These are phyloP conservation scores for Ogataea saltuana DNA, from an alignment of 805 yeast species.

Conservation along the genomic window DNA sequence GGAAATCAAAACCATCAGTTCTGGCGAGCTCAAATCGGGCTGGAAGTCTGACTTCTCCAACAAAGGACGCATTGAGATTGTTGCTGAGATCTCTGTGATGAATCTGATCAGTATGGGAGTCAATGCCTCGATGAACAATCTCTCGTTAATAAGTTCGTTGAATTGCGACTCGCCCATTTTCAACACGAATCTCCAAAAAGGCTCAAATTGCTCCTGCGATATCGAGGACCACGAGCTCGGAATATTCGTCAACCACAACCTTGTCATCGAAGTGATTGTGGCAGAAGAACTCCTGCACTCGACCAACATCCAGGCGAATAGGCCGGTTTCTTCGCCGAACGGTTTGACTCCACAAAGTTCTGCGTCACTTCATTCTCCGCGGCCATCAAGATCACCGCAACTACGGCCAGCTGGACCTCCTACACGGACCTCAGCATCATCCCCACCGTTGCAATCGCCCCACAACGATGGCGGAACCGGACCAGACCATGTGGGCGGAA, in stretches of 20 bases:
- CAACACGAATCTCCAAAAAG: slow-evolving; percentile 25
- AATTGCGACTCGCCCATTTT: slow-evolving; percentile 36
- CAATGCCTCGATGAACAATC: slow-evolving; percentile 31
- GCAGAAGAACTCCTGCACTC: slow-evolving; percentile 78
- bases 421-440: not conserved
- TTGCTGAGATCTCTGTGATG: slow-evolving; percentile 66
- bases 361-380: slow-evolving; percentile 1
- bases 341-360: slow-evolving; percentile 10
- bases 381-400: slow-evolving; percentile 22
- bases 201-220: slow-evolving; percentile 71
- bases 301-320: slow-evolving; percentile 23
- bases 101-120: slow-evolving; percentile 54
- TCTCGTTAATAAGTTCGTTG: slow-evolving; percentile 34
- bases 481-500: slow-evolving; percentile 33
- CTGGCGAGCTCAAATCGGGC: slow-evolving; percentile 84
- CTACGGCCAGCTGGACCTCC: slow-evolving; percentile 5
- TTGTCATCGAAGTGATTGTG: slow-evolving; percentile 86
- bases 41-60: slow-evolving; percentile 93
- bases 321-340: slow-evolving; percentile 23
- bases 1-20: slow-evolving; percentile 69
- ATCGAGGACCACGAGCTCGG: slow-evolving; percentile 82
- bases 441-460: slow-evolving; percentile 12
- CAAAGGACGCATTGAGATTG: slow-evolving; percentile 76
- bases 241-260: slow-evolving; percentile 68
- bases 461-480: slow-evolving; percentile 33